Base-by-base conservation (phyloP, 345 rosid genomes). In the Salix brachista region DNA sequence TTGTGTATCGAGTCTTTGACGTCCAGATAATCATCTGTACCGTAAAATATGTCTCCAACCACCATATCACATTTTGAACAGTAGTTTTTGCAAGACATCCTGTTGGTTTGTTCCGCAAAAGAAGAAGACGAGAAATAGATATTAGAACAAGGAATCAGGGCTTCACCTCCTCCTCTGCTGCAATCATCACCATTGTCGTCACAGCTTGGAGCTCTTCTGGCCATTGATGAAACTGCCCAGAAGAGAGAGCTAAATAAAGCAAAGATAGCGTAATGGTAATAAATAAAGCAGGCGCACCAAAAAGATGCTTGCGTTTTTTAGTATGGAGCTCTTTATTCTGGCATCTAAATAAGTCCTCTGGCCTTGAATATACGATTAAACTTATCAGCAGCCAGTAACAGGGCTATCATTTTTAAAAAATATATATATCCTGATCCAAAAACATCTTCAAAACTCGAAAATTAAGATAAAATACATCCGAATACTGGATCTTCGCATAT, bases 41-140 rank as follows among this genome's bases (percentile, higher is more conserved):
- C 88, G 37, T 72, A 83, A 71, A 83, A 75, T 30, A 76, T 46
- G 42, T 85, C 80, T 28, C 46, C 75, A 6, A 7, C 9, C 61
- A 50, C 9, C 61, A 50, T 26, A 25, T 23, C 64, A 36, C 36
- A 26, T 36, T 60, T 56, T 26, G 36, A 32, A 1, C 19, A 19
- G 58, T 52, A 7, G 58, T 52, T 18, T n/a, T 52, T 19, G 58
- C 58, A 2, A 52, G 58, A 6, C 19, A 52, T 6, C n/a, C 58
- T 19, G 34, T 23, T 26, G 17, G 28, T 30, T 13, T 26, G 67
- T 13, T 62, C 36, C 8, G 5, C 67, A 6, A 6, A 26, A 0
- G 32, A 62, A 62, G 0, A 62, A 26, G 17, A 23, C 11, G 67
- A 6, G 36, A 17, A 30, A 62, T 1, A 30, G 13, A 23, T 62